Conservation (phyloP, 2,329 filamentous ascomycete genomes). For the Fusarium devonianum region DNA sequence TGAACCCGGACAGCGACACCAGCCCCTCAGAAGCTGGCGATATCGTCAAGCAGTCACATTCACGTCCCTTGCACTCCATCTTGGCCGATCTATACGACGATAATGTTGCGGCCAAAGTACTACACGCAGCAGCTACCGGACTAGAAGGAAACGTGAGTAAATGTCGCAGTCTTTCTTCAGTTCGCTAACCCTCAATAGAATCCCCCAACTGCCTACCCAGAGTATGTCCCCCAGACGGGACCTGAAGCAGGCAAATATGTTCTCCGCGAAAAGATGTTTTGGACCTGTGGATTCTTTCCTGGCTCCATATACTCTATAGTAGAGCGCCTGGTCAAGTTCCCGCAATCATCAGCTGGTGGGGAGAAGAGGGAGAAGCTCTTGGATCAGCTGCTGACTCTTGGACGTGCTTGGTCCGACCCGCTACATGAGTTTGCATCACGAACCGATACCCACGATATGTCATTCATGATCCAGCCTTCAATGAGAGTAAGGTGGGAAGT, state of each 20-base stretch:
- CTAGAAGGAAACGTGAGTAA: slow-evolving; percentile 23
- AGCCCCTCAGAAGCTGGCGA: not conserved
- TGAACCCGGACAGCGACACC: slow-evolving; percentile 4
- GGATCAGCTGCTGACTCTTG: slow-evolving; percentile 28
- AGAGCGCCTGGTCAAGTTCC: slow-evolving; percentile 46
- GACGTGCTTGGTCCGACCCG: slow-evolving; percentile 46
- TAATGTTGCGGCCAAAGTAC: slow-evolving; percentile 31
- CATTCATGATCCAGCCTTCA: slow-evolving; percentile 60
- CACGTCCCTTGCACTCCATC: not conserved
- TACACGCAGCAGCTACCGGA: slow-evolving; percentile 18
- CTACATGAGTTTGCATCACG: slow-evolving; percentile 45
- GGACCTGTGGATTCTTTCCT: slow-evolving; percentile 52
- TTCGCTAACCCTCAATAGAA: slow-evolving; percentile 9
- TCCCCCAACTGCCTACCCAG: slow-evolving; percentile 30
- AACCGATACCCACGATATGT: slow-evolving; percentile 62
- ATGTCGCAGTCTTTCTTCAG: accelerated
- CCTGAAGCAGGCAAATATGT: slow-evolving; percentile 27
- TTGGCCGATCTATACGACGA: slow-evolving; percentile 29
- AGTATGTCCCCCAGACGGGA: slow-evolving; percentile 34
- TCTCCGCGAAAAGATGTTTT: slow-evolving; percentile 38
- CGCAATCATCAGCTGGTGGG: slow-evolving; percentile 28
- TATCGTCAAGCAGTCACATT: not conserved
- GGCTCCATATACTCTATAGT: slow-evolving; percentile 47
- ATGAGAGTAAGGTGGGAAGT: slow-evolving; percentile 58
- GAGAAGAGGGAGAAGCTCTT: slow-evolving; percentile 34